Evolutionary conservation across 2,329 filamentous ascomycete genomes (phyloP), one percentile per base, ranked within the genome.

Genomic region (Anthostomella pinea): DNA sequence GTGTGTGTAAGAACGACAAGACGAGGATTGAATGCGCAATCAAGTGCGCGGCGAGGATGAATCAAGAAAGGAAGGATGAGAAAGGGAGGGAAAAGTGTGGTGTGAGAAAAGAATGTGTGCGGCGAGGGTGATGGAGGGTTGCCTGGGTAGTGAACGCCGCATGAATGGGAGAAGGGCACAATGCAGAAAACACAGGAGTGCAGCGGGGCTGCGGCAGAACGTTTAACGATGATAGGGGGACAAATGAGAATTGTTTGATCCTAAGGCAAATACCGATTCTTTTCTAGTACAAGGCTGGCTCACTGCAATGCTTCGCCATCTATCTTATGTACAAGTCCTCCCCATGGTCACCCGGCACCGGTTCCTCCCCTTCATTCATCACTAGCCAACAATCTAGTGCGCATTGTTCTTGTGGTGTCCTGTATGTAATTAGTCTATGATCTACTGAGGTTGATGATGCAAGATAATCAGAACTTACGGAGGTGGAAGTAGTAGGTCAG

Each of bases 371-470:
- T 28, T 23, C 25, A 35, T 24, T 35, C 16, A 14, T 28, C 23
- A 17, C 23, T 38, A 23, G 17, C 21, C 14, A 36, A 30, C 33
- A 27, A 34, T 43, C 74, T 94, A 98, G 78, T 98, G 93, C 59
- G 88, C 87, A 70, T 98, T 94, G 85, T 98, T 97, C 87, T 98
- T 98, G 86, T 97, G 91, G 81, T 98, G 91, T 60, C 93, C 93
- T 98, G 56, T 36, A 57, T 45, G 38, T 39, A 35, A 34, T 48
- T 39, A 48, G 40, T 13, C 13, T 11, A 6, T 19, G 26, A 30
- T 13, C n/a, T 20, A 4, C 16, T 7, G 22, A 18, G 9, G 19
- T 23, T 28, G 20, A 14, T 17, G 25, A 28, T 15, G 8, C 14
- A 32, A 38, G 6, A 6, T n/a, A 27, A 8, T 8, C 13, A 26